Percentiles rank a stretch among this genome's conserved stretches.
Conservation (phyloP, 2,329 filamentous ascomycete genomes). For the Fusarium abutilonis region DNA sequence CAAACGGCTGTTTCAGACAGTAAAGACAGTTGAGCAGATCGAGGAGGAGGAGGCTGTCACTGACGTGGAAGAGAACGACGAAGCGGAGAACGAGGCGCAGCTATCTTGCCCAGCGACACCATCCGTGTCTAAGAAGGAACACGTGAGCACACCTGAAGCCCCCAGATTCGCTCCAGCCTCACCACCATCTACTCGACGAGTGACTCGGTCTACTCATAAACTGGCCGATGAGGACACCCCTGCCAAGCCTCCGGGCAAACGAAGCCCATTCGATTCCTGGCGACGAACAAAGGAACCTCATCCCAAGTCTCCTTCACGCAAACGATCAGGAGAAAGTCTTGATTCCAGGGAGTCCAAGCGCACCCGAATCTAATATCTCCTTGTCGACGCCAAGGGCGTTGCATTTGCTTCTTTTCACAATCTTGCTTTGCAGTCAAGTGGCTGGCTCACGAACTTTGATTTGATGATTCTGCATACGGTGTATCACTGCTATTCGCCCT, state of each 20-base stretch:
- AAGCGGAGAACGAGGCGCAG: conserved; percentile 50
- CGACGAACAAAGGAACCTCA: conserved; percentile 67
- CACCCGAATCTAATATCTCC: conserved; percentile 46
- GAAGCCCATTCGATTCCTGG: conserved; percentile 75
- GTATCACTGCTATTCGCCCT: conserved; percentile 22
- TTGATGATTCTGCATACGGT: conserved; percentile 34
- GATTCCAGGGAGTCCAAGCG: conserved; percentile 49
- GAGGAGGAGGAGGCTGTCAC: conserved; percentile 70
- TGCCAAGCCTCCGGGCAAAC: conserved; percentile 52
- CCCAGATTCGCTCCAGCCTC: conserved; percentile 67
- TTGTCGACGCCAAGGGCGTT: conserved; percentile 1
- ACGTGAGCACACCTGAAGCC: conserved; percentile 61
- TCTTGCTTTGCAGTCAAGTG: conserved; percentile 20
- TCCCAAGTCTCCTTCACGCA: conserved; percentile 58
- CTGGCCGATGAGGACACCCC: conserved; percentile 56
- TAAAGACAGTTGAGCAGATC: conserved; percentile 56
- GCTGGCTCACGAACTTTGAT: conserved; percentile 20
- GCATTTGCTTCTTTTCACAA: conserved; percentile 15
- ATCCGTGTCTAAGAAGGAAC: conserved; percentile 46
- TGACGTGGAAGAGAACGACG: conserved; percentile 62
- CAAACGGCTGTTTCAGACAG: conserved; percentile 73
- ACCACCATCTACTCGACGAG: conserved; percentile 69
- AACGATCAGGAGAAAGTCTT: conserved; percentile 53
- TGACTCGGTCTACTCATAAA: conserved; percentile 66
- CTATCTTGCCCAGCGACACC: conserved; percentile 51